Base-by-base conservation (phyloP, 1,284 basidiomycete genomes). In the Cutaneotrichosporon curvatum region DNA sequence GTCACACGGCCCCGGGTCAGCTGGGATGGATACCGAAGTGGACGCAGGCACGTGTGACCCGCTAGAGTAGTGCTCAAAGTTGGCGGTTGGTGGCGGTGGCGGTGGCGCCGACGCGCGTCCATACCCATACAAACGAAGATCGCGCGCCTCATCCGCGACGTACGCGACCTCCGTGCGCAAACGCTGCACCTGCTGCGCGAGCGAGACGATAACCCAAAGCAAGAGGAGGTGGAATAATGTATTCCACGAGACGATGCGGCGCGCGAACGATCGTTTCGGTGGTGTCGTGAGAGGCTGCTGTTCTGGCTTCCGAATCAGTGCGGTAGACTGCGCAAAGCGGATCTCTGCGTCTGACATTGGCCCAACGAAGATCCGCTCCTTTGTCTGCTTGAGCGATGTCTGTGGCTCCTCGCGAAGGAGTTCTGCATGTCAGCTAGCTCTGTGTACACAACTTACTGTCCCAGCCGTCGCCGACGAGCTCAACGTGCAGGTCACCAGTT, bases 121-220 rank as follows among this genome's bases (percentile, higher is more conserved):
- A 6, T 51, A 37, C 10, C 51, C 50, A 39, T 66, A 63, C 36
- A 57, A 15, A 21, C 65, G 48, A 40, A 68, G 40, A 56, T 70
- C 67, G 22, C 50, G 55, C 14, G 61, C 46, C 42, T 70, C 67
- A 23, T 65, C 62, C 6, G 51, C 58, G 1, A 68, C 57, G 38
- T 61, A 67, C 6, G 59, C 54, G 4, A 68, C 54, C 39, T 70
- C 64, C 38, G 43, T 54, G n/a, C 60, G 48, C 5, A 70, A 40
- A 14, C 58, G 34, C 38, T 67, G 60, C 11, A 70, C 51, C 37
- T 65, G 61, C 36, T 57, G 54, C 4, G 48, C 60, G 20, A 65
- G 48, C 4, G 64, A 67, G 6, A 64, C 33, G 0, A 67, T 28
- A 3, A 64, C 40, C 51, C 58, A 68, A 8, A 65, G 38, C n/a